Conservation (phyloP, 176 grass and related monocot genomes). For the bread wheat (Triticum aestivum) region IWGSC_CS_RefSeq_v2.1 NC_057813.1:127579817-127580316, state of each 20-base stretch:
- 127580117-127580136: conserved; percentile 23
- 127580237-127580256: neutral
- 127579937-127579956: neutral
- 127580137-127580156: neutral
- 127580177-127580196: neutral
- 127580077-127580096: conserved; percentile 19
- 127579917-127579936: conserved; percentile 35
- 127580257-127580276: neutral
- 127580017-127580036: neutral
- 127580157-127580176: neutral
- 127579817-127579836: conserved; percentile 30
- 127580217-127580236: neutral
- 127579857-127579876: neutral
- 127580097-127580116: neutral
- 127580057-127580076: conserved; percentile 40
- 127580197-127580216: neutral
- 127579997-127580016: neutral
- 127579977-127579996: neutral
- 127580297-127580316: neutral
- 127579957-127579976: neutral
- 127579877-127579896: conserved; percentile 20
- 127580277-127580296: conserved; percentile 7
- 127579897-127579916: conserved; percentile 13
- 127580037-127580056: conserved; percentile 18
- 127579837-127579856: conserved; percentile 16